These are phyloP conservation scores for Erodium maritimum DNA, from an alignment of 345 rosid genomes.

Conservation along the genomic window DNA sequence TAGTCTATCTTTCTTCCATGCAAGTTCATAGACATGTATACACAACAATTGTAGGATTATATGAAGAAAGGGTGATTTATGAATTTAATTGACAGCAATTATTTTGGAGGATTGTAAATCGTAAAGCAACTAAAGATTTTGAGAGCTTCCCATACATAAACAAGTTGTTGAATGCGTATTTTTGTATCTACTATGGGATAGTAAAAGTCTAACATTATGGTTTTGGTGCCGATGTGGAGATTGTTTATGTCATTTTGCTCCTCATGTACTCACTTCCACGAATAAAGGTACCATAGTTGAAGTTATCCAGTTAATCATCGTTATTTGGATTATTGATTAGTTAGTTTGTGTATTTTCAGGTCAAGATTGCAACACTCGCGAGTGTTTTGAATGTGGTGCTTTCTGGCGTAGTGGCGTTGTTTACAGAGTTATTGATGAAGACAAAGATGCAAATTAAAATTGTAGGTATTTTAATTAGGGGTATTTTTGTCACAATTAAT, in stretches of 20 bases:
- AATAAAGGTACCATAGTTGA: slow-evolving; percentile 19
- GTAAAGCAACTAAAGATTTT: slow-evolving; percentile 64
- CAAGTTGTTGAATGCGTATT: slow-evolving; percentile 46
- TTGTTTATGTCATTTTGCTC: slow-evolving; percentile 39
- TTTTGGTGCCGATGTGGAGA: slow-evolving; percentile 48
- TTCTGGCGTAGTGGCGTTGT: slow-evolving; percentile 29
- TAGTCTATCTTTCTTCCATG: slow-evolving; percentile 68
- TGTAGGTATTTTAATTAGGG: too few species aligned
- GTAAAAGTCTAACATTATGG: slow-evolving; percentile 52
- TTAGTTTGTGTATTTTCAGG: slow-evolving; percentile 10
- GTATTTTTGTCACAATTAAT: too few species aligned
- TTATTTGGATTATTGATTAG: too few species aligned
- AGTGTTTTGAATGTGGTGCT: slow-evolving; percentile 41
- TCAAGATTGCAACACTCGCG: slow-evolving; percentile 28
- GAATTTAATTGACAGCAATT: slow-evolving; percentile 24
- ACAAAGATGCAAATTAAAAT: slow-evolving; percentile 32
- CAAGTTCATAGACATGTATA: slow-evolving; percentile 14
- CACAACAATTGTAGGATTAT: neutral
- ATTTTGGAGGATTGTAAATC: slow-evolving; percentile 53
- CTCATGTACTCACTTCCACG: slow-evolving; percentile 44
- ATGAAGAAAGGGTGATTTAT: too few species aligned
- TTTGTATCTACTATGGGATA: slow-evolving; percentile 69
- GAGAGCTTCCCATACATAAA: slow-evolving; percentile 58
- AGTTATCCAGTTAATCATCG: too few species aligned
- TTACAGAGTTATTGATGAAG: slow-evolving; percentile 28